Base-by-base conservation (phyloP, 2,329 filamentous ascomycete genomes). In the Neoscytalidium dimidiatum region DNA sequence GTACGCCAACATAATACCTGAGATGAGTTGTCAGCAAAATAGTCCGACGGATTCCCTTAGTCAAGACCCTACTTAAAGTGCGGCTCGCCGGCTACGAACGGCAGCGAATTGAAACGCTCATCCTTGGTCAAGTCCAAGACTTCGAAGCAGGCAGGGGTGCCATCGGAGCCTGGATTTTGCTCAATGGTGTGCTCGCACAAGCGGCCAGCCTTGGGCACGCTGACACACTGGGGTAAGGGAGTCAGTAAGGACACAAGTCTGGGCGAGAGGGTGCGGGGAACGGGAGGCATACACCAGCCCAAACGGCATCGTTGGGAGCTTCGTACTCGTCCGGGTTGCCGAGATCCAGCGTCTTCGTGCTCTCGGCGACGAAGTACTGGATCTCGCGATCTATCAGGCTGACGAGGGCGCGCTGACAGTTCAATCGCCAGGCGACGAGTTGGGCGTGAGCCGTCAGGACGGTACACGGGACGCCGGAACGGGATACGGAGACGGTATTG, bases 301-400 rank as follows among this genome's bases (percentile, higher is more conserved):
- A 71, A 62, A 76, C 62, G 64, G 74, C 64, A 74, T 76, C 66
- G 66, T 72, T 57, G 19, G 52, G 58, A 2, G 74, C 67, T 9
- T 80, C 77, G 44, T 72, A 73, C 3, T 72, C 66, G 3, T 68
- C 65, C 28, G 70, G 70, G 31, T 81, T 69, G 29, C 75, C 74
- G 9, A 83, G 71, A 58, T 74, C 74, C 6, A 79, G 68, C 0
- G 77, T 78, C 65, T 75, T 77, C 3, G 82, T 83, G 17, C 81
- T 79, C 69, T 85, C 83, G n/a, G 82, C 81, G 17, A 85, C 71
- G 29, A 84, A 80, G 65, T 82, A 84, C 67, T 84, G 82, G 23
- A 73, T 77, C 8, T 81, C 75, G 23, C 78, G 76, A 67, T 84
- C 83, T 62, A 85, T 80, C 11, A 85, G 74, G 66, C 78, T 81